These are phyloP conservation scores for Centrapalus pauciflorus DNA, from an alignment of 129 eudicot species.

Conservation along the genomic window DNA sequence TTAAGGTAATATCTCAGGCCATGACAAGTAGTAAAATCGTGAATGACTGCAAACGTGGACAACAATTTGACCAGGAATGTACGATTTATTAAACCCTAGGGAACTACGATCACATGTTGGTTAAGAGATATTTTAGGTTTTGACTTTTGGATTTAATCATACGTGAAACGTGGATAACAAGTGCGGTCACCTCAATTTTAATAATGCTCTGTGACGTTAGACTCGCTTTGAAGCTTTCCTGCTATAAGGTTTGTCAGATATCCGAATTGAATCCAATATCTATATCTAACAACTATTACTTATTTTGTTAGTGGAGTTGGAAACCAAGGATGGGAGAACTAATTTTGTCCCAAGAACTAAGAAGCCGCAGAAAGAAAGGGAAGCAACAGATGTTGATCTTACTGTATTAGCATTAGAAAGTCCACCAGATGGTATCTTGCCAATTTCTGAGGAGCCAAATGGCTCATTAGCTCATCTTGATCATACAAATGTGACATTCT, in stretches of 20 bases:
- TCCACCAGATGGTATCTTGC: constrained; percentile 28
- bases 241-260: background rate
- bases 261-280: background rate
- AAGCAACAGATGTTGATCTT: constrained; percentile 27
- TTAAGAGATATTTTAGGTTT: background rate
- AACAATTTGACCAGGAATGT: background rate
- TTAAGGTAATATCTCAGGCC: background rate
- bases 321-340: constrained; percentile 28
- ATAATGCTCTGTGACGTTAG: background rate
- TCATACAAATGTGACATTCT: constrained; percentile 12
- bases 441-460: constrained; percentile 18
- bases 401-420: constrained; percentile 32
- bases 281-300: constrained; percentile 5
- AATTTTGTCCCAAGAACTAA: constrained; percentile 19
- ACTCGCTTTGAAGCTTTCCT: background rate
- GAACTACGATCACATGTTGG: background rate
- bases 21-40: background rate
- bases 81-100: constrained; percentile 9
- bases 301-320: constrained; percentile 27
- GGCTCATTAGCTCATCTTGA: constrained; percentile 9
- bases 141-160: background rate
- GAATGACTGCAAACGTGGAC: background rate
- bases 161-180: background rate
- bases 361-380: constrained; percentile 24
- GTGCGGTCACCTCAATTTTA: background rate